A percentile compares a stretch with the other conserved stretches of the same genome.
These are phyloP conservation scores for Phytophthora colocasiae DNA, from an alignment of 352 stramenopile species.

Conservation along the genomic window DNA sequence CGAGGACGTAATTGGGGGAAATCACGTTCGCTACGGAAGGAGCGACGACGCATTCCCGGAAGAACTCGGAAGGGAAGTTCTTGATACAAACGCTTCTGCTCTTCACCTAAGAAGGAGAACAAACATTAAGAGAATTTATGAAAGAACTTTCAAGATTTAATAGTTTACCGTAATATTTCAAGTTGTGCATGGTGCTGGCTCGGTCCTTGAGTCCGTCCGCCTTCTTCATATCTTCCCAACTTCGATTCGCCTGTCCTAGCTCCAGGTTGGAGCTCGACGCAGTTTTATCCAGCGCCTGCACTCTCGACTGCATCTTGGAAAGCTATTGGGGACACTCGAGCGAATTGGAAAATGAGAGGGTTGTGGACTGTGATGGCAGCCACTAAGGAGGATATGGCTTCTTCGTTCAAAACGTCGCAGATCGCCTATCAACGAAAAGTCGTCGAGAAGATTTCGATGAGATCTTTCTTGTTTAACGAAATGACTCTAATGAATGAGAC, in stretches of 20 bases:
- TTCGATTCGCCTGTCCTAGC: conserved; percentile 34
- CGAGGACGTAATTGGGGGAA: conserved; percentile 62
- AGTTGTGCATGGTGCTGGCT: conserved; percentile 72
- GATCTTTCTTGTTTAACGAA: background rate
- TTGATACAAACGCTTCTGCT: conserved; percentile 76
- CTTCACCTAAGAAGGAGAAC: conserved; percentile 44
- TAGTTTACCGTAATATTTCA: conserved; percentile 66
- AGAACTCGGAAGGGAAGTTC: conserved; percentile 72
- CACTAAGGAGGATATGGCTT: conserved; percentile 21
- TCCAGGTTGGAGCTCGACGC: conserved; percentile 25
- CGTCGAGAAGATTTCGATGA: background rate
- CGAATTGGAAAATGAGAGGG: conserved; percentile 28
- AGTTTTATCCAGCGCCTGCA: conserved; percentile 13
- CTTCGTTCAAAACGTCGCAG: conserved; percentile 34
- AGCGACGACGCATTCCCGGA: conserved; percentile 67
- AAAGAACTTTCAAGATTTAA: no score
- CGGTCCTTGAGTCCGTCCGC: conserved; percentile 71
- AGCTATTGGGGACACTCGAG: background rate
- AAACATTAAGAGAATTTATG: no score
- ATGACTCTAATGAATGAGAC: no score
- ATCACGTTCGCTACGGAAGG: conserved; percentile 68
- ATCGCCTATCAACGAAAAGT: conserved; percentile 19
- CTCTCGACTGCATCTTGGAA: conserved; percentile 5
- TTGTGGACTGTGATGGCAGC: conserved; percentile 1
- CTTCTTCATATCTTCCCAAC: conserved; percentile 71